These are phyloP conservation scores for Aspergillus cavernicola DNA, from an alignment of 495 filamentous ascomycete genomes.

Conservation along the genomic window DNA sequence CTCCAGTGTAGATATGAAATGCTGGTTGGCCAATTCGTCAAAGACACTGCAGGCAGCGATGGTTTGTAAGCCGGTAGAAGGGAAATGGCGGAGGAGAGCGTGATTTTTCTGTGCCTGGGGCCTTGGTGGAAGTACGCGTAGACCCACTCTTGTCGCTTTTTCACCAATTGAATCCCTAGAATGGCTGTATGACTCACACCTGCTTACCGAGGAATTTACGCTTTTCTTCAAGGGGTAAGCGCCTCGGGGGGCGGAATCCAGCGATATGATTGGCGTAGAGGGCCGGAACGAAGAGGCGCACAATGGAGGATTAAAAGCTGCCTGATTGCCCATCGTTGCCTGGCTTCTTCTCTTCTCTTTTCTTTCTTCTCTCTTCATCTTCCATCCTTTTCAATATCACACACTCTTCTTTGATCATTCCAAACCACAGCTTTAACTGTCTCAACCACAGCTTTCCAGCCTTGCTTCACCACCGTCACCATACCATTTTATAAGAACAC, in stretches of 20 bases:
- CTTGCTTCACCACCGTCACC: no score
- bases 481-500: constrained; percentile 30
- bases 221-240: constrained; percentile 23
- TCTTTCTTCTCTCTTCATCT: constrained; percentile 5
- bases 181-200: constrained; percentile 40
- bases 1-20: no score
- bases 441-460: not conserved
- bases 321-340: constrained; percentile 39
- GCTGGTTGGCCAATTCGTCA: constrained; percentile 13
- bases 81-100: not conserved
- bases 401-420: not conserved
- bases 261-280: constrained; percentile 19
- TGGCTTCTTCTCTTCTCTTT: constrained; percentile 24
- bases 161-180: constrained; percentile 23
- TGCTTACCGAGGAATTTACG: constrained; percentile 24
- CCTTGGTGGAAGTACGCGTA: no score
- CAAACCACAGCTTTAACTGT: no score
- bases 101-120: constrained; percentile 18
- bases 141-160: not conserved
- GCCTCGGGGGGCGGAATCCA: constrained; percentile 3
- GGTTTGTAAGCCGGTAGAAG: not conserved
- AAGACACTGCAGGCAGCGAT: not conserved
- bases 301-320: constrained; percentile 36
- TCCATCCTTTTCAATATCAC: constrained; percentile 2
- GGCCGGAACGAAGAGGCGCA: constrained; percentile 21